These are phyloP conservation scores for Chlamydomonas reinhardtii DNA, from an alignment of 163 green algal species.

Conservation along the genomic window DNA sequence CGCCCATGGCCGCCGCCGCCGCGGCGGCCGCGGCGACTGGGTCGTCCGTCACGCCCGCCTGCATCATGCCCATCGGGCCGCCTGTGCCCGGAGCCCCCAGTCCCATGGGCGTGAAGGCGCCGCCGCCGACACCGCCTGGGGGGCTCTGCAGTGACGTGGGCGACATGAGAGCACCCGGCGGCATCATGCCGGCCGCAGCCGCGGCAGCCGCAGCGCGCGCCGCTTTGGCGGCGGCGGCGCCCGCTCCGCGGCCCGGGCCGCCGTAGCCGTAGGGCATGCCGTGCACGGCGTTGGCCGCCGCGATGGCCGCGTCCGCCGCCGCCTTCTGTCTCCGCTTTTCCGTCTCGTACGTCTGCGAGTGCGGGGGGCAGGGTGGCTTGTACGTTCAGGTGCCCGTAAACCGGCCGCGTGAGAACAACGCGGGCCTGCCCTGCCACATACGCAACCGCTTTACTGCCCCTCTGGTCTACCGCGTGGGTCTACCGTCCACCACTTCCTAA, in stretches of 20 bases:
- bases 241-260: neutral
- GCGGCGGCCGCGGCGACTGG: neutral
- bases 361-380: no score
- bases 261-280: constrained; percentile 4
- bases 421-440: no score
- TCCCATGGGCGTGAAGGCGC: neutral
- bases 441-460: no score
- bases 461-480: no score
- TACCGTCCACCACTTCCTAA: no score
- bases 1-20: no score
- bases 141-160: neutral
- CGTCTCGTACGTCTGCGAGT: constrained; percentile 38
- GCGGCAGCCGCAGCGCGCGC: constrained; percentile 1
- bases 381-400: no score
- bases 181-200: neutral
- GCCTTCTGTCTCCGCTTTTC: constrained; percentile 44
- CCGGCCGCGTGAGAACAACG: no score
- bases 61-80: neutral
- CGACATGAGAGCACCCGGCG: neutral
- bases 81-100: neutral
- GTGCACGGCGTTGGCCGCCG: constrained; percentile 19
- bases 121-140: neutral
- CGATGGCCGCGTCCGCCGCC: constrained; percentile 53
- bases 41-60: constrained; percentile 10
- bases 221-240: neutral